A percentile compares a stretch with the other conserved stretches of the same genome.
These are phyloP conservation scores for Lomentospora prolificans DNA, from an alignment of 2,329 filamentous ascomycete species.

Conservation along the genomic window DNA sequence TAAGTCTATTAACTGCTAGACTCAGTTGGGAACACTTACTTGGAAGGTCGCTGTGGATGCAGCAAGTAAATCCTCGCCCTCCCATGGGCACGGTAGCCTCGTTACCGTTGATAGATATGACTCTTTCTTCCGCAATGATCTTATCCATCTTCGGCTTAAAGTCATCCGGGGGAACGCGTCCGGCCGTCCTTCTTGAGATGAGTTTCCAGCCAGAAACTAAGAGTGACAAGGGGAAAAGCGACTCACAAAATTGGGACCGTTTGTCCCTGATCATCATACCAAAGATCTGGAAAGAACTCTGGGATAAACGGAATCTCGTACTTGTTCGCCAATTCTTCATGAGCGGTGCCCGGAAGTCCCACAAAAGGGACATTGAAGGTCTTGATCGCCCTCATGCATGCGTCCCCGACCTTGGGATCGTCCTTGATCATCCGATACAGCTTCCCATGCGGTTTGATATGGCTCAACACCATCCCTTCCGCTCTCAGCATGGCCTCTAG, in stretches of 20 bases:
- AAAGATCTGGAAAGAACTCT: not conserved
- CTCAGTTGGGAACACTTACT: not conserved
- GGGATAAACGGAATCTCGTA: not conserved
- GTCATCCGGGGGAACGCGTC: not conserved
- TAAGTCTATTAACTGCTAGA: not conserved
- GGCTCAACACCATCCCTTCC: constrained; percentile 45
- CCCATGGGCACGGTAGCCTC: not conserved
- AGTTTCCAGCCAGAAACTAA: not conserved
- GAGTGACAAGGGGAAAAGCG: not conserved
- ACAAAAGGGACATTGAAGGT: not conserved
- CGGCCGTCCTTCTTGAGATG: not conserved
- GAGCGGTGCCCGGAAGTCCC: not conserved
- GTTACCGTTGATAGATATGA: not conserved
- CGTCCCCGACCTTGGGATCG: not conserved
- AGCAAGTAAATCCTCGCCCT: not conserved
- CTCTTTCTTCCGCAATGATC: not conserved
- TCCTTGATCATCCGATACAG: constrained; percentile 24
- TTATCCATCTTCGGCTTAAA: not conserved
- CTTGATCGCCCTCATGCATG: not conserved
- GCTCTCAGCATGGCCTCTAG: constrained; percentile 48
- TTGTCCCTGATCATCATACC: not conserved
- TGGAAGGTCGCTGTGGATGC: not conserved
- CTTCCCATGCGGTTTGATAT: constrained; percentile 54
- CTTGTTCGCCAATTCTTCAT: not conserved
- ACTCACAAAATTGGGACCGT: not conserved